These are phyloP conservation scores for Ceratopteris richardii DNA, from an alignment of 75 land plant genomes.

Conservation along the genomic window DNA sequence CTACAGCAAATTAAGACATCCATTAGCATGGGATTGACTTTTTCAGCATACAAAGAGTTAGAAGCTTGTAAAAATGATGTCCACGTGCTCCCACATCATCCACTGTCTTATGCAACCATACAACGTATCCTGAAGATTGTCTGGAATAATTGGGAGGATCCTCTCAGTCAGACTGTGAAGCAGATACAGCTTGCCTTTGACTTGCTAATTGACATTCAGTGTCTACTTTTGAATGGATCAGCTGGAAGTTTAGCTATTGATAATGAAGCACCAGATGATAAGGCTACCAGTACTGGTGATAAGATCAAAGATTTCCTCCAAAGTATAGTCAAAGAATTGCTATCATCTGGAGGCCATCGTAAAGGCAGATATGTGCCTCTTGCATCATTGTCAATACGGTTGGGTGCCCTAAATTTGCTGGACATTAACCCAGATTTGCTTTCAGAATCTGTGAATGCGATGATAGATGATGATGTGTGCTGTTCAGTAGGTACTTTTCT, in stretches of 20 bases:
- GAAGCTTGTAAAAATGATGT: slow-evolving; percentile 6
- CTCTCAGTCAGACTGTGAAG: slow-evolving; percentile 91
- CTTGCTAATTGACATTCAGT: slow-evolving; percentile 66
- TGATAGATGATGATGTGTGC: slow-evolving; percentile 96
- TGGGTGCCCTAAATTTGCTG: slow-evolving; percentile 67
- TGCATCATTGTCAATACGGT: slow-evolving; percentile 65
- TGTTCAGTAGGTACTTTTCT: slow-evolving; percentile 88
- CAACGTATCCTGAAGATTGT: slow-evolving; percentile 68
- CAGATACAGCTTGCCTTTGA: slow-evolving; percentile 93
- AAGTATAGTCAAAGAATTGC: slow-evolving; percentile 53
- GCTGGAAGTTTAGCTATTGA: background rate
- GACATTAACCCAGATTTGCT: slow-evolving; percentile 57
- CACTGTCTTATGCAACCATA: slow-evolving; percentile 47
- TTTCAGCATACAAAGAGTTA: slow-evolving; percentile 14
- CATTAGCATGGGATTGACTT: slow-evolving; percentile 27
- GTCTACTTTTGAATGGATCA: slow-evolving; percentile 16
- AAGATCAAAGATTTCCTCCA: slow-evolving; percentile 31
- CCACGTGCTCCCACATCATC: slow-evolving; percentile 26
- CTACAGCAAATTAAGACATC: slow-evolving; percentile 93
- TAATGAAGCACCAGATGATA: slow-evolving; percentile 11
- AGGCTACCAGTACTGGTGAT: background rate
- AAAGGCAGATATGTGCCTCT: slow-evolving; percentile 97
- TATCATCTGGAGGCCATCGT: slow-evolving; percentile 67
- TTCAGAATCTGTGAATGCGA: slow-evolving; percentile 60
- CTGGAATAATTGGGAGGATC: slow-evolving; percentile 99